Percentiles rank a stretch among this genome's conserved stretches.
phyloP scores from a whole-genome alignment of 129 eudicot genomes.

The Flaveria brownii region DNA sequence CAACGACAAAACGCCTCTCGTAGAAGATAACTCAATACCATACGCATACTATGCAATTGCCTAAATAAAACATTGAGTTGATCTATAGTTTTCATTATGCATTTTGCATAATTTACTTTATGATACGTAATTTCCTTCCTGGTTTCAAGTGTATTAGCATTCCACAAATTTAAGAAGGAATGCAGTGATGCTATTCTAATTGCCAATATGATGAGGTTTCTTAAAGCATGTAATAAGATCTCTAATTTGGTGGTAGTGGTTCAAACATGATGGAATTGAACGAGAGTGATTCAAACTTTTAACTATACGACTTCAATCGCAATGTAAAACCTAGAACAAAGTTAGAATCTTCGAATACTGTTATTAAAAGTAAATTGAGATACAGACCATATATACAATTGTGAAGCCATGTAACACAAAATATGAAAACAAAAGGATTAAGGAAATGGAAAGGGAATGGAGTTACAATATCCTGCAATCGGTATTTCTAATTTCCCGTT shows the following conservation, averaged over 20 bases:
- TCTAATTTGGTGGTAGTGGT: neutral
- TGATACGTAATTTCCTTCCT: constrained; percentile 18
- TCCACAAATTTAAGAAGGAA: constrained; percentile 18
- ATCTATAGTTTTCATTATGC: neutral
- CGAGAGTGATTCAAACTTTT: no score
- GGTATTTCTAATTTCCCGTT: no score
- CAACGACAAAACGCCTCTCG: constrained; percentile 85
- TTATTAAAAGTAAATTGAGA: no score
- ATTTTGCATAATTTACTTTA: neutral
- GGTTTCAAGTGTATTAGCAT: constrained; percentile 23
- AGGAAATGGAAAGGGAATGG: no score
- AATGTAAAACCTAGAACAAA: neutral
- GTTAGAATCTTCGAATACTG: no score
- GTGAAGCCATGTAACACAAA: no score
- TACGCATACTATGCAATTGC: constrained; percentile 7
- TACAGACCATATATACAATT: no score
- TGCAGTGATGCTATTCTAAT: constrained; percentile 7
- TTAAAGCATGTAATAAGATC: neutral
- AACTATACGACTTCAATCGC: neutral
- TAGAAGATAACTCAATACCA: constrained; percentile 50
- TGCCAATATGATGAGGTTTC: neutral
- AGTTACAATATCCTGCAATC: no score
- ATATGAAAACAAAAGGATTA: no score
- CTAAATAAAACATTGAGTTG: constrained; percentile 20
- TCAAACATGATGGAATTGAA: neutral